phyloP scores from a whole-genome alignment of 2,329 filamentous ascomycete species.

The Lizonia empirigonia region DNA sequence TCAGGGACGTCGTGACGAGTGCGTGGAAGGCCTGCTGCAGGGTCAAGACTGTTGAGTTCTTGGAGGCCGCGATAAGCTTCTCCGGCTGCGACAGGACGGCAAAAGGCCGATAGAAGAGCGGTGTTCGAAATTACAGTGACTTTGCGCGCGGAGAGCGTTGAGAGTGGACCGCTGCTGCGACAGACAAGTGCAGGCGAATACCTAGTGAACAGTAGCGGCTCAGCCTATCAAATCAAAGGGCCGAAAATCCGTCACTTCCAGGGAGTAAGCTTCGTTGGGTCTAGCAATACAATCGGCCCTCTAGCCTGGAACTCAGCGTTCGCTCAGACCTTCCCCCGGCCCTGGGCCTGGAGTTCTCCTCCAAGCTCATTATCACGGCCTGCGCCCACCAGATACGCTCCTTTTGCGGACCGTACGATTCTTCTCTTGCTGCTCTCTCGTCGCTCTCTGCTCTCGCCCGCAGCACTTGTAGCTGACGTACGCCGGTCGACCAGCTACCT shows the following conservation, averaged over 20 bases:
- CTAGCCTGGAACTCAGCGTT: constrained; percentile 20
- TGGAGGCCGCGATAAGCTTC: constrained; percentile 2
- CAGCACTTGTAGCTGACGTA: constrained; percentile 24
- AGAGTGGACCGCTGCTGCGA: constrained; percentile 6
- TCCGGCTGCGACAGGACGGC: not conserved
- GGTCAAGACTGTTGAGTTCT: constrained; percentile 15
- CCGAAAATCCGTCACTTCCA: constrained; percentile 12
- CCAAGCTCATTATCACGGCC: constrained; percentile 22
- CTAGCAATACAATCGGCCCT: constrained; percentile 14
- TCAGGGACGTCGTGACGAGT: constrained; percentile 25
- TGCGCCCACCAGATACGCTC: constrained; percentile 19
- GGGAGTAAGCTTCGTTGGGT: constrained; percentile 1
- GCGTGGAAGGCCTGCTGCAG: constrained; percentile 17
- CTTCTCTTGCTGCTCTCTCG: constrained; percentile 14
- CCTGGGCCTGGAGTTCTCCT: constrained; percentile 20
- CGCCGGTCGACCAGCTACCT: constrained; percentile 25
- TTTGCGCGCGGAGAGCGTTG: constrained; percentile 4
- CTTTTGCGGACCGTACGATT: constrained; percentile 12
- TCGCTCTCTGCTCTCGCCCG: constrained; percentile 17
- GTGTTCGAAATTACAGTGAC: not conserved
- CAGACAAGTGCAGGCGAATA: constrained; percentile 5
- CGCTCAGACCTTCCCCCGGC: constrained; percentile 27
- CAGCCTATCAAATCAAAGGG: constrained; percentile 16
- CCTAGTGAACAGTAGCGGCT: constrained; percentile 15
- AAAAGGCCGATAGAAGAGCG: not conserved